Conservation (phyloP, 2,329 filamentous ascomycete species). For the Scedosporium apiospermum region DNA sequence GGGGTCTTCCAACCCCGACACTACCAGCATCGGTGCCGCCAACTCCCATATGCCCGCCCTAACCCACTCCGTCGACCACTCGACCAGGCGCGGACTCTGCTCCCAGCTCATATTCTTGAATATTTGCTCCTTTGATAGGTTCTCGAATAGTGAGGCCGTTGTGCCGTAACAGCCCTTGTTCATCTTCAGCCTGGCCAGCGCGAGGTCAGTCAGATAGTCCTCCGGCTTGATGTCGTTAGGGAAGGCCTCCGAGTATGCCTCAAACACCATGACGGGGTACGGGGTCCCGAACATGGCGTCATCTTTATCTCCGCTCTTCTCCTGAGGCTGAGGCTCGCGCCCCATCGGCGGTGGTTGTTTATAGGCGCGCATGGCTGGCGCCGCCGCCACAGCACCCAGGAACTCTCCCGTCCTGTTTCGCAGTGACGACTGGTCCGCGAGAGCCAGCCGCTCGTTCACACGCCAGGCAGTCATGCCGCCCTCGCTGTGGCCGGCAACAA, state of each 20-base stretch:
- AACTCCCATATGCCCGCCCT: slow-evolving; percentile 12
- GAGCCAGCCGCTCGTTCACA: slow-evolving; percentile 14
- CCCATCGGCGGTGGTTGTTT: slow-evolving; percentile 7
- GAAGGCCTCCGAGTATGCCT: slow-evolving; percentile 9
- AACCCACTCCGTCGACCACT: slow-evolving; percentile 5
- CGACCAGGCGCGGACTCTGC: not conserved
- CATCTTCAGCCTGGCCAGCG: not conserved
- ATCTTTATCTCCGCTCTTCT: too few relatives aligned
- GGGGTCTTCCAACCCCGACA: slow-evolving; percentile 12
- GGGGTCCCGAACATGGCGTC: slow-evolving; percentile 4
- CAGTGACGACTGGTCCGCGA: too few relatives aligned
- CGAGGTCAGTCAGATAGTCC: slow-evolving; percentile 10
- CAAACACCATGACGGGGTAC: slow-evolving; percentile 11
- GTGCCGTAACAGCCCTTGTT: slow-evolving; percentile 7
- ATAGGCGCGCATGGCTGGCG: slow-evolving; percentile 8
- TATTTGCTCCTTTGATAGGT: slow-evolving; percentile 8
- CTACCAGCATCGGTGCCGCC: slow-evolving; percentile 14
- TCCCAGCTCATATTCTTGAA: slow-evolving; percentile 11
- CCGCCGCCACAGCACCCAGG: slow-evolving; percentile 9
- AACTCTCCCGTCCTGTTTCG: slow-evolving; percentile 8
- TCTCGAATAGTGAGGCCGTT: slow-evolving; percentile 7
- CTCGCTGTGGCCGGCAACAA: slow-evolving; percentile 14
- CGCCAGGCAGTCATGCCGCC: slow-evolving; percentile 16
- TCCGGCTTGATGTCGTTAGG: slow-evolving; percentile 9
- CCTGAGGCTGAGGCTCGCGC: too few relatives aligned